Conservation (phyloP, 2,329 filamentous ascomycete species). For the Aureobasidium subglaciale region DNA sequence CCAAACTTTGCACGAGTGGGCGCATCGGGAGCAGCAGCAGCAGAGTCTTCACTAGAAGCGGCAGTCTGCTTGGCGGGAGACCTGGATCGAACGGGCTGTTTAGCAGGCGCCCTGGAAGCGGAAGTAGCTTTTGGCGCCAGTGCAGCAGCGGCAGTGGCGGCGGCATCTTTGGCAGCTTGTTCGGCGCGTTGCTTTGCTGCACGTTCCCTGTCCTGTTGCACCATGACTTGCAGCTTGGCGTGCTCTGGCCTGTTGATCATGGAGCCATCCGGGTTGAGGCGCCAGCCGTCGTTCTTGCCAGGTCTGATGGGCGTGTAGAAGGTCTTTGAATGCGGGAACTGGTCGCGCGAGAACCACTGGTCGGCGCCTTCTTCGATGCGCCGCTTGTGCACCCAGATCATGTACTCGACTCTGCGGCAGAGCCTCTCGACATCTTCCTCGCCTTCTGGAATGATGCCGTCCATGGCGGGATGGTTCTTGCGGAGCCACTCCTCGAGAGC, state of each 20-base stretch:
- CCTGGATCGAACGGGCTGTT: too few species aligned
- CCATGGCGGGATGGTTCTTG: neutral
- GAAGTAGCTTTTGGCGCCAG: too few species aligned
- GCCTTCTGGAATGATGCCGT: neutral
- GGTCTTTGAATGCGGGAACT: neutral
- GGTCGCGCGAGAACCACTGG: slow-evolving; percentile 2
- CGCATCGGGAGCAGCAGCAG: neutral
- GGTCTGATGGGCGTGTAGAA: neutral
- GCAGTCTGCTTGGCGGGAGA: too few species aligned
- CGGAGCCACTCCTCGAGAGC: neutral
- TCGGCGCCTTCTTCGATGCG: neutral
- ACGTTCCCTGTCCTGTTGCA: neutral
- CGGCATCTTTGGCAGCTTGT: neutral
- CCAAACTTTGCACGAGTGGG: neutral
- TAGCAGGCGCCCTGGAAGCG: too few species aligned
- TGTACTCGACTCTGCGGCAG: neutral
- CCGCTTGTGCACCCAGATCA: neutral
- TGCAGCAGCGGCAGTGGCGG: neutral
- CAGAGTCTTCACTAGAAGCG: neutral
- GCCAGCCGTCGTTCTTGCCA: neutral
- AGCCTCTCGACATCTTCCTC: neutral
- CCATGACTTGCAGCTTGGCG: slow-evolving; percentile 3
- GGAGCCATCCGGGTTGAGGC: neutral
- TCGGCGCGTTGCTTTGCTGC: neutral
- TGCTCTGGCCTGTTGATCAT: neutral